Evolutionary conservation across 2,329 filamentous ascomycete genomes (phyloP).

Genomic region (Aspergillus candidus): DNA sequence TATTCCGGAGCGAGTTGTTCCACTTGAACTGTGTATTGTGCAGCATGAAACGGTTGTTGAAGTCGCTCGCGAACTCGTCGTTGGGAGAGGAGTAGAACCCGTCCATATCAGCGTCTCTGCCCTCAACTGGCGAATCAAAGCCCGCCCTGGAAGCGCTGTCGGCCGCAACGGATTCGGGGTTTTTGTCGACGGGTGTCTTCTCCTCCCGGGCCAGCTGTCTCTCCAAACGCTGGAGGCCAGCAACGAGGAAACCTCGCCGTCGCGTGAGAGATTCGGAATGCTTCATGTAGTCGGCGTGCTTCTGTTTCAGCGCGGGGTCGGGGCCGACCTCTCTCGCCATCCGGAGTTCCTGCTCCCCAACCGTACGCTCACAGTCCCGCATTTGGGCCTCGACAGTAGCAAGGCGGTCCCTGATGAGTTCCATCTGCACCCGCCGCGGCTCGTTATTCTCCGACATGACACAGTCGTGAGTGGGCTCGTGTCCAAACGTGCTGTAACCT

Average conservation of each 20-base stretch:
- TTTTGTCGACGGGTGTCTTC: conserved; percentile 48
- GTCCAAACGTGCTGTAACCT: conserved; percentile 80
- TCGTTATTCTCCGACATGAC: conserved; percentile 91
- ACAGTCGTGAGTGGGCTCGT: conserved; percentile 89
- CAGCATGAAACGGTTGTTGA: conserved; percentile 96
- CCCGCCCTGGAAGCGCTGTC: conserved; percentile 24
- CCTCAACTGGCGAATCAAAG: conserved; percentile 47
- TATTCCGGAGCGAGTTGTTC: conserved; percentile 94
- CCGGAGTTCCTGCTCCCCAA: conserved; percentile 68
- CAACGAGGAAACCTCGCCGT: conserved; percentile 54
- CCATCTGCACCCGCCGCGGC: conserved; percentile 78
- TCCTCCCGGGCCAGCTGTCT: conserved; percentile 38
- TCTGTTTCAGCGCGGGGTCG: conserved; percentile 36
- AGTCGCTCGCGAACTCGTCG: conserved; percentile 84
- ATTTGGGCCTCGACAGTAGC: conserved; percentile 74
- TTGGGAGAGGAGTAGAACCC: conserved; percentile 62
- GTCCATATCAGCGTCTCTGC: conserved; percentile 47
- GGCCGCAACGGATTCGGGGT: conserved; percentile 16
- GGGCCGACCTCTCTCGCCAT: conserved; percentile 51
- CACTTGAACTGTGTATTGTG: conserved; percentile 98
- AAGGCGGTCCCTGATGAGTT: conserved; percentile 75
- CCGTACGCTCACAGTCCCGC: conserved; percentile 61
- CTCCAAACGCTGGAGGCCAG: conserved; percentile 54
- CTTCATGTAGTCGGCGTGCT: conserved; percentile 47
- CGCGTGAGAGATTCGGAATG: conserved; percentile 53